These are phyloP conservation scores for Kazachstania africana DNA, from an alignment of 805 yeast species.

Conservation along the genomic window DNA sequence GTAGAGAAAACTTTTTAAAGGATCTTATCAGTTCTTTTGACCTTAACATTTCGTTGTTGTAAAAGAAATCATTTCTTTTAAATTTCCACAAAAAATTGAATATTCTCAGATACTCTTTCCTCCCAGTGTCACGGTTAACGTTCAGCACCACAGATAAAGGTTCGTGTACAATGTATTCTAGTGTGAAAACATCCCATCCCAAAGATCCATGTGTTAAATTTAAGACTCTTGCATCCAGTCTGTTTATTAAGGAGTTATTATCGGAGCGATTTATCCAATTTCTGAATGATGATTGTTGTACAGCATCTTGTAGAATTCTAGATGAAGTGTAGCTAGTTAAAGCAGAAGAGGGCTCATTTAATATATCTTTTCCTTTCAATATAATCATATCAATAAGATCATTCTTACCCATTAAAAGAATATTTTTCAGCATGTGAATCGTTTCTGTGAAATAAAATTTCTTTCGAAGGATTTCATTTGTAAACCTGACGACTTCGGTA, in stretches of 20 bases:
- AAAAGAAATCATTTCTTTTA: constrained; percentile 44
- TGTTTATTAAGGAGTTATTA: constrained; percentile 30
- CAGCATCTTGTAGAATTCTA: constrained; percentile 51
- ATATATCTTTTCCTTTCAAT: constrained; percentile 37
- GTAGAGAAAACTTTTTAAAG: constrained; percentile 11
- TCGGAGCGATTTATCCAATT: constrained; percentile 28
- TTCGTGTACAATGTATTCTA: constrained; percentile 52
- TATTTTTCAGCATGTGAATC: constrained; percentile 49
- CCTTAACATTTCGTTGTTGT: constrained; percentile 38
- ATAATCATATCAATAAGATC: constrained; percentile 68
- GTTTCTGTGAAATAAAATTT: constrained; percentile 42
- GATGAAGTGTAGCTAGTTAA: constrained; percentile 59
- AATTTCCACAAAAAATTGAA: constrained; percentile 82
- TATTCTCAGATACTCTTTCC: constrained; percentile 57
- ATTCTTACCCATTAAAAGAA: constrained; percentile 62
- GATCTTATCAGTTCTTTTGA: constrained; percentile 25
- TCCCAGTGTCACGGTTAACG: constrained; percentile 32
- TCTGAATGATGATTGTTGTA: constrained; percentile 40
- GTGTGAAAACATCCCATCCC: constrained; percentile 90
- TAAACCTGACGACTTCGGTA: constrained; percentile 39
- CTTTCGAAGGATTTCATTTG: constrained; percentile 37
- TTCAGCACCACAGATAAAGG: constrained; percentile 49
- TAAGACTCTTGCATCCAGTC: constrained; percentile 74
- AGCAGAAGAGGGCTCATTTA: constrained; percentile 50
- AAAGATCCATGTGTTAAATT: constrained; percentile 59